Percentiles rank a stretch among this genome's conserved stretches.
Evolutionary conservation across 179 eudicot genomes (phyloP).

Genomic region (Drosera spatulata): DNA sequence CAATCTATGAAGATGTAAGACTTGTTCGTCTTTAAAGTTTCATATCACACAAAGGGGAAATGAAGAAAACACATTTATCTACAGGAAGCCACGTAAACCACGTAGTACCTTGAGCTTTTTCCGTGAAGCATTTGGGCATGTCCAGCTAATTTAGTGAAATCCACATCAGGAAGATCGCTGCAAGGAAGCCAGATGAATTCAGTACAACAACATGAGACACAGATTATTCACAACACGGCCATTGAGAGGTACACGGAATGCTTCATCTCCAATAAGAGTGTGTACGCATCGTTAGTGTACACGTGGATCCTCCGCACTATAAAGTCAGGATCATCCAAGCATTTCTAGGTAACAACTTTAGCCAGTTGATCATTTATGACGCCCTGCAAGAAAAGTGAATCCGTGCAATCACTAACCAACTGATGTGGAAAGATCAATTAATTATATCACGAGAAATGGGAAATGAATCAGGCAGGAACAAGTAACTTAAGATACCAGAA

Average conservation of each 20-base stretch:
- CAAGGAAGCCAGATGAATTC: not conserved
- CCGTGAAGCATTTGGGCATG: slow-evolving; percentile 15
- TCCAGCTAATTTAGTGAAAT: slow-evolving; percentile 10
- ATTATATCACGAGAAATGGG: not conserved
- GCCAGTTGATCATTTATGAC: slow-evolving; percentile 10
- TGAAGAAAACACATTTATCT: not conserved
- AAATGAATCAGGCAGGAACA: not conserved
- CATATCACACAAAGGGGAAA: no score
- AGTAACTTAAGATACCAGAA: not conserved
- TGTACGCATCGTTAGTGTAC: slow-evolving; percentile 15
- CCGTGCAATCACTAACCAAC: not conserved
- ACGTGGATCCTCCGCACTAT: slow-evolving; percentile 10
- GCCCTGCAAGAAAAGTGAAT: slow-evolving; percentile 7
- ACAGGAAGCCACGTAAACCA: not conserved
- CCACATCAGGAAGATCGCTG: slow-evolving; percentile 8
- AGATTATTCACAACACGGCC: not conserved
- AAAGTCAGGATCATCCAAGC: slow-evolving; percentile 1
- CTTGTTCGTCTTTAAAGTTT: no score
- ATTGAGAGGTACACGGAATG: slow-evolving; percentile 5
- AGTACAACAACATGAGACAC: not conserved
- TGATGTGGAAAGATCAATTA: not conserved
- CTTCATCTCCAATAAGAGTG: slow-evolving; percentile 9
- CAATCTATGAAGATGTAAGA: no score
- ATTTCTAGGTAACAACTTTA: slow-evolving; percentile 1
- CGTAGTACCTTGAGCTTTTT: slow-evolving; percentile 15